phyloP scores from a whole-genome alignment of 768 basidiomycete genomes.

The Strobilomyces dryophilus region DNA sequence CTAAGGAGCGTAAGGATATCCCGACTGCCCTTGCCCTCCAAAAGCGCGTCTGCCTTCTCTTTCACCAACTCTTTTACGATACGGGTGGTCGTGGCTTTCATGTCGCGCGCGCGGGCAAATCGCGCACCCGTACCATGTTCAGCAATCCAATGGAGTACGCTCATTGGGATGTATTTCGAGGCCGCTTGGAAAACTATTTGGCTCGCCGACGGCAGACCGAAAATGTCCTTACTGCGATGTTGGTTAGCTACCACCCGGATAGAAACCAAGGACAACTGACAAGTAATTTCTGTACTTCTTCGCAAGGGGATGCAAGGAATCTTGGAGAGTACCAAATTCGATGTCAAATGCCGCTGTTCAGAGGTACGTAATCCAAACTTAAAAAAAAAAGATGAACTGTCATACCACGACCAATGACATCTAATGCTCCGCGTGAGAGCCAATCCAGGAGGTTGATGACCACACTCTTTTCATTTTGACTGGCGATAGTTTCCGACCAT shows the following conservation, averaged over 20 bases:
- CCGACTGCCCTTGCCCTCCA: not conserved
- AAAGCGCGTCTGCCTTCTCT: not conserved
- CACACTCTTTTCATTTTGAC: not conserved
- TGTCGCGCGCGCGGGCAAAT: not conserved
- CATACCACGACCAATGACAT: slow-evolving; percentile 45
- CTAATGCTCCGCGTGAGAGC: slow-evolving; percentile 41
- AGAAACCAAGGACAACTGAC: not conserved
- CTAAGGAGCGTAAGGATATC: not conserved
- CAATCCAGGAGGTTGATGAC: slow-evolving; percentile 20
- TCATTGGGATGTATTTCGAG: not conserved
- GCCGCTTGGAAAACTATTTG: not conserved
- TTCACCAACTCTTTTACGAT: not conserved
- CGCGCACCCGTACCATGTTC: not conserved
- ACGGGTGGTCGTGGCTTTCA: not conserved
- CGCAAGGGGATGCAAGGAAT: not conserved
- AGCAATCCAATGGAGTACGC: not conserved
- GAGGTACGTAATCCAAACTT: not conserved
- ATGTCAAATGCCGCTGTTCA: not conserved
- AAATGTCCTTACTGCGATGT: not conserved
- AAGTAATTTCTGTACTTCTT: not conserved
- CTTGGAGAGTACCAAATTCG: not conserved
- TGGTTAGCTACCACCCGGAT: too few species aligned
- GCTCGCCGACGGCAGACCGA: not conserved
- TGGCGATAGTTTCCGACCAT: slow-evolving; percentile 16
- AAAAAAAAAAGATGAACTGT: not conserved